Percentiles rank a stretch among this genome's conserved stretches.
Evolutionary conservation across 2,329 filamentous ascomycete genomes (phyloP).

Genomic region (Tolypocladium tundrense): DNA sequence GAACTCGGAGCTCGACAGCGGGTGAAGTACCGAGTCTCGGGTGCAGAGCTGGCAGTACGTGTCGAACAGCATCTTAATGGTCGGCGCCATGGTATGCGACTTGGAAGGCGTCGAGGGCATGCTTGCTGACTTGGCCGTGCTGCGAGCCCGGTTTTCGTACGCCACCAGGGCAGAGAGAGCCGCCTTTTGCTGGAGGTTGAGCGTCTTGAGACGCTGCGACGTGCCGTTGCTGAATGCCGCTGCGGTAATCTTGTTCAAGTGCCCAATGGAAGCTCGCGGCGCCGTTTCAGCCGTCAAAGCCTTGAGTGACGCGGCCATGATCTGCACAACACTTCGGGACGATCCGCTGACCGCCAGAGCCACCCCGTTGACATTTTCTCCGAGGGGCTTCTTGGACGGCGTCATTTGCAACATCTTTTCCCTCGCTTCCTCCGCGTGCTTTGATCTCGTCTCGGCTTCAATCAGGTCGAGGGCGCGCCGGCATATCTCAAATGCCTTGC

Average conservation of each 20-base stretch:
- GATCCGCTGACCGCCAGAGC: slow-evolving; percentile 15
- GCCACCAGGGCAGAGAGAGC: slow-evolving; percentile 81
- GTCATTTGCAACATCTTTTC: slow-evolving; percentile 49
- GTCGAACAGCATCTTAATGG: slow-evolving; percentile 73
- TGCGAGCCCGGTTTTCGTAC: slow-evolving; percentile 65
- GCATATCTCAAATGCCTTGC: slow-evolving; percentile 92
- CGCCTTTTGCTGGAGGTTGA: slow-evolving; percentile 95
- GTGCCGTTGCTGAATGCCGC: slow-evolving; percentile 86
- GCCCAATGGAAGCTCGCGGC: slow-evolving; percentile 78
- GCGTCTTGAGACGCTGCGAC: slow-evolving; percentile 67
- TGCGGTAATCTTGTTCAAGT: slow-evolving; percentile 85
- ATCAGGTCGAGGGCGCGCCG: slow-evolving; percentile 81
- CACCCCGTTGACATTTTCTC: slow-evolving; percentile 68
- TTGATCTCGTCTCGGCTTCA: slow-evolving; percentile 71
- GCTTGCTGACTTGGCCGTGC: slow-evolving; percentile 30
- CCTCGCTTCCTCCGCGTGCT: slow-evolving; percentile 53
- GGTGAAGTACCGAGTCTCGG: slow-evolving; percentile 78
- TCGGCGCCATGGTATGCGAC: slow-evolving; percentile 54
- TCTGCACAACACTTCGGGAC: slow-evolving; percentile 33
- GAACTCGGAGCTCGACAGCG: slow-evolving; percentile 85
- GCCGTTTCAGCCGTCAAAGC: slow-evolving; percentile 65
- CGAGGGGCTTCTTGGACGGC: slow-evolving; percentile 66
- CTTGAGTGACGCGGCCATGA: slow-evolving; percentile 44
- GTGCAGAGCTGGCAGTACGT: slow-evolving; percentile 77
- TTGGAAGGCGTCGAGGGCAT: slow-evolving; percentile 50